Base-by-base conservation (phyloP, 176 grass and related monocot species). In the Urochloa ruziziensis region DNA sequence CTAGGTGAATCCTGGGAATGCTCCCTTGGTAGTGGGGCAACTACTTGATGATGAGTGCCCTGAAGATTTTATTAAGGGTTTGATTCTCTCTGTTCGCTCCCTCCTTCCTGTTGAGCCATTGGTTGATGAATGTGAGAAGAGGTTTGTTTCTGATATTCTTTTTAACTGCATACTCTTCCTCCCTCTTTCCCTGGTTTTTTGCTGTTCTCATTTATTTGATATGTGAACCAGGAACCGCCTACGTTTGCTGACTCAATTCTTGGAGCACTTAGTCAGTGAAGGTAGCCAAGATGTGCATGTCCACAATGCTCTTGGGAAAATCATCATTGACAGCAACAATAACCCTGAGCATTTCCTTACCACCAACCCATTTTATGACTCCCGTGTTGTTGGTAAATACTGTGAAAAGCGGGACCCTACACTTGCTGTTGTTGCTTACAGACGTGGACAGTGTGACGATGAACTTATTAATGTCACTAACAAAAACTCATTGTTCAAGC, bases 201-300 rank as follows among this genome's bases (percentile, higher is more conserved):
- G 0, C 48, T 63, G 23, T 61, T 70, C 83, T 64, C 8, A 73
- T 74, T 76, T 90, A 37, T 81, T 67, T 80, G 27, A 67, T 82
- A 53, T 82, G 53, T 74, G 73, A 82, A 87, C 12, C 87, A 94
- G 96, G 84, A 98, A 98, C 56, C 89, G 96, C 21, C 56, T 96
- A 52, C 86, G 89, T 8, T 46, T 99, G 69, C 85, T 96, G 27
- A 96, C 93, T 64, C 93, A 96, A 70, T 99, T 99, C 80, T 80
- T 99, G 77, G 96, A 99, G 81, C 93, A 99, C 46, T 49, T 99
- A 60, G 93, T 96, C 59, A 98, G 91, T 5, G 96, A 95, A 76
- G 96, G 96, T 44, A 98, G 96, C 84, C 93, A 95, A 88, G 96
- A 98, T 34, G 96, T 95, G 80, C 93, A 98, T 91, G 96, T 98